Evolutionary conservation across 306 rosid species (phyloP).

Genomic region (Cucurbita maxima): DNA sequence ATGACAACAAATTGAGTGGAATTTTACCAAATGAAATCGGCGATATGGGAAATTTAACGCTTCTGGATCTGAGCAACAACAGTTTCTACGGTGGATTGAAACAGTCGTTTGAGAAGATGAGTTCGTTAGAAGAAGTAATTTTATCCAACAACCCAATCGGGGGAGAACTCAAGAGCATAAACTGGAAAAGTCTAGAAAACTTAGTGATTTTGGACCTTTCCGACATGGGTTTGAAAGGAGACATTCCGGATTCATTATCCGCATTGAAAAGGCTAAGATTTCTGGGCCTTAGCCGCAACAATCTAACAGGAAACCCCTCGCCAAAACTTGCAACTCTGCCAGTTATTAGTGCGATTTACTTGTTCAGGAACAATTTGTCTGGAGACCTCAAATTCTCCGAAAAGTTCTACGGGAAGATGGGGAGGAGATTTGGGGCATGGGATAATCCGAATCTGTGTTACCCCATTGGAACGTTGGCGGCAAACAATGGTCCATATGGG

Average conservation of each 20-base stretch:
- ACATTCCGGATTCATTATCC: slow-evolving; percentile 65
- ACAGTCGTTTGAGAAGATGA: slow-evolving; percentile 38
- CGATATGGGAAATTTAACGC: slow-evolving; percentile 42
- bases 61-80: slow-evolving; percentile 71
- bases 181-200: slow-evolving; percentile 46
- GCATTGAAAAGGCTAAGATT: slow-evolving; percentile 51
- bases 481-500: slow-evolving; percentile 40
- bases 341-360: slow-evolving; percentile 49
- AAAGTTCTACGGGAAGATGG: slow-evolving; percentile 51
- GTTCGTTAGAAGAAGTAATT: slow-evolving; percentile 45
- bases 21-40: slow-evolving; percentile 25
- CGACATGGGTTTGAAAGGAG: slow-evolving; percentile 45
- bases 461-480: slow-evolving; percentile 24
- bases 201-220: slow-evolving; percentile 68
- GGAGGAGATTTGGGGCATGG: slow-evolving; percentile 80
- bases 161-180: slow-evolving; percentile 36
- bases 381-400: slow-evolving; percentile 56
- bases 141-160: slow-evolving; percentile 73
- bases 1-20: slow-evolving; percentile 55
- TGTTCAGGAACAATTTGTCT: slow-evolving; percentile 59
- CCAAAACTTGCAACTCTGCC: slow-evolving; percentile 61
- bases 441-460: slow-evolving; percentile 70
- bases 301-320: slow-evolving; percentile 48
- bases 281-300: slow-evolving; percentile 66
- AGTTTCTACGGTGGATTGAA: slow-evolving; percentile 55